These are phyloP conservation scores for Cerrena zonata DNA, from an alignment of 1,284 basidiomycete species.

Conservation along the genomic window DNA sequence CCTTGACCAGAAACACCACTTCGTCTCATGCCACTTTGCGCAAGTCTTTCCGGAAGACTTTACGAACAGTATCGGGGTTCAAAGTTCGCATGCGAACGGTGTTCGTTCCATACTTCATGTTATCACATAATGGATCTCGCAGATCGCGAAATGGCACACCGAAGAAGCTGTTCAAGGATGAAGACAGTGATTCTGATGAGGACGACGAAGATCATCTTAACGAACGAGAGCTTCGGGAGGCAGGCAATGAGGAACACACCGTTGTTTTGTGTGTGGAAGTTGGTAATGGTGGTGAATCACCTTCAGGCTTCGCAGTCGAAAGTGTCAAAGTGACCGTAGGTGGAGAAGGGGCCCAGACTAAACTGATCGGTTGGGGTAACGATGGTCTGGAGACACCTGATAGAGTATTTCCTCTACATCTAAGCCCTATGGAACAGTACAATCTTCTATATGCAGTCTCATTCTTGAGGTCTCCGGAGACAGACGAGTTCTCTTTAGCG, in stretches of 20 bases:
- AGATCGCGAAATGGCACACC: slow-evolving; percentile 2
- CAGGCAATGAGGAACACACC: slow-evolving; percentile 74
- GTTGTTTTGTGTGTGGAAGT: slow-evolving; percentile 83
- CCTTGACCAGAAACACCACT: slow-evolving; percentile 22
- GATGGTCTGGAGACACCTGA: slow-evolving; percentile 34
- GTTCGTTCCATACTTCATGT: slow-evolving; percentile 74
- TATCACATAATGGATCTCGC: slow-evolving; percentile 31
- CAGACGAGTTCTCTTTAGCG: slow-evolving; percentile 40
- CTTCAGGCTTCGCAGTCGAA: slow-evolving; percentile 66
- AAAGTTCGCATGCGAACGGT: slow-evolving; percentile 84
- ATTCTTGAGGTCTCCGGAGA: slow-evolving; percentile 59
- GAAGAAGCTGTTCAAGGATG: slow-evolving; percentile 18
- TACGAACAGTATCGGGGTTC: slow-evolving; percentile 75
- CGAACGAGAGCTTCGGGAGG: slow-evolving; percentile 52
- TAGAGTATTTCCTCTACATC: slow-evolving; percentile 63
- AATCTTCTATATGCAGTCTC: slow-evolving; percentile 83
- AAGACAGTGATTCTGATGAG: slow-evolving; percentile 27
- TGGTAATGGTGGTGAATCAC: slow-evolving; percentile 65
- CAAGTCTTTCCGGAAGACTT: slow-evolving; percentile 78
- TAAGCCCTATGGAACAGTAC: slow-evolving; percentile 71
- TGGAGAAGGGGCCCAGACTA: slow-evolving; percentile 67
- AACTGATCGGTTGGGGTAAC: slow-evolving; percentile 65
- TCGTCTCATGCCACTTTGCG: slow-evolving; percentile 54
- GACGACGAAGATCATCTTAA: slow-evolving; percentile 40
- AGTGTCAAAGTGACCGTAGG: slow-evolving; percentile 67